Base-by-base conservation (phyloP, 176 grass and related monocot genomes). In the Paspalum notatum region DNA sequence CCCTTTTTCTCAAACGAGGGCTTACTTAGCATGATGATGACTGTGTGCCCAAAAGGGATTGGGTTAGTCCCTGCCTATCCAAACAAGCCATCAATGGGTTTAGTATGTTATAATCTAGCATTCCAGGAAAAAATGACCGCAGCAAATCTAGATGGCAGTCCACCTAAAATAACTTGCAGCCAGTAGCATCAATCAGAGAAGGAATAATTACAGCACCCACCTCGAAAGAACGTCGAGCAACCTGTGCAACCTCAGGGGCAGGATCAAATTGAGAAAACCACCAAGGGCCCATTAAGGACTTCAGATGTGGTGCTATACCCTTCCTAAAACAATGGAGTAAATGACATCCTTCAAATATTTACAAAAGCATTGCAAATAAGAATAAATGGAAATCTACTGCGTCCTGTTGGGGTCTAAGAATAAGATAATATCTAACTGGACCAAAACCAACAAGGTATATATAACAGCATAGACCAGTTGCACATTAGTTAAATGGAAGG, bases 201-300 rank as follows among this genome's bases (percentile, higher is more conserved):
- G 26, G 72, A 69, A 84, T 69, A 8, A 55, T 71, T 21, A 66
- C 63, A 82, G 59, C 70, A 73, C 61, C 17, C 54, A 98, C 95
- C 95, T 98, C 95, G 18, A 98, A 98, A 57, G 95, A 98, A 40
- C 52, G 83, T 11, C 90, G 92, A 54, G 86, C 95, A 83, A 92
- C 90, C 85, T 92, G 92, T 80, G 95, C 93, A 82, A 98, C 92
- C 83, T 98, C 95, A 66, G 88, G 48, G 83, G 82, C 82, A 74
- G 95, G 92, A 81, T 98, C 95, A 85, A 98, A 98, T 79, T 98
- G 92, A 89, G 95, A 98, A 89, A 87, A 93, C 95, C 95, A 98
- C 95, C 95, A 98, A 61, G 95, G 90, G 43, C 95, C 95, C 95
- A 98, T 94, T 66, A 98, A 85, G 80, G 88, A 89, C 87, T 94